Percentiles rank a stretch among this genome's conserved stretches.
Evolutionary conservation across 768 basidiomycete species (phyloP).

Genomic region (Rubroboletus pulcherrimus): DNA sequence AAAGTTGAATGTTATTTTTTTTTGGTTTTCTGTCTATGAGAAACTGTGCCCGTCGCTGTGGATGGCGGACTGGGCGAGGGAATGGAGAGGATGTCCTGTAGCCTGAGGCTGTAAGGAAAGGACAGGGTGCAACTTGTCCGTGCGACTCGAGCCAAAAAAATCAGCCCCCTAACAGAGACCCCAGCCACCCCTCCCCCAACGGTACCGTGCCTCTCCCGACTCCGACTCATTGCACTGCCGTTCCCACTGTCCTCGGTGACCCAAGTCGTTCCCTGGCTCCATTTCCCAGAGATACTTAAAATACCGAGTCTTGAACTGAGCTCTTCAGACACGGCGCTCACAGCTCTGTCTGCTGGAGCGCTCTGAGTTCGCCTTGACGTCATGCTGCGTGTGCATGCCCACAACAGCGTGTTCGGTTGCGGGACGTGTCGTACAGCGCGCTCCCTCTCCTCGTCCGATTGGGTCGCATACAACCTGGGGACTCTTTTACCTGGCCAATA

Average conservation of each 20-base stretch:
- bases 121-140: slow-evolving; percentile 32
- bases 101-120: slow-evolving; percentile 38
- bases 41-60: slow-evolving; percentile 35
- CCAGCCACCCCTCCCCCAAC: slow-evolving; percentile 21
- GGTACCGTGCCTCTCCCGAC: slow-evolving; percentile 8
- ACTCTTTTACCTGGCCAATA: background rate
- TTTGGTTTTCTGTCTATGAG: slow-evolving; percentile 39
- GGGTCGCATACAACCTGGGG: background rate
- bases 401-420: slow-evolving; percentile 6
- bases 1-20: slow-evolving; percentile 44
- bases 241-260: background rate
- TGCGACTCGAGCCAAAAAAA: slow-evolving; percentile 34
- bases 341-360: background rate
- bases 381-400: background rate
- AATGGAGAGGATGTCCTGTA: slow-evolving; percentile 29
- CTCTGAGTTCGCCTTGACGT: slow-evolving; percentile 3
- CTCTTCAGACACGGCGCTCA: background rate
- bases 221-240: slow-evolving; percentile 2
- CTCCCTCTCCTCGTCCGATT: background rate
- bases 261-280: background rate
- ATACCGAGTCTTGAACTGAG: background rate
- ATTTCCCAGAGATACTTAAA: background rate
- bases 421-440: background rate
- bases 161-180: slow-evolving; percentile 24
- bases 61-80: slow-evolving; percentile 32